Conservation (phyloP, 176 grass and related monocot species). For the Otatea glauca region DNA sequence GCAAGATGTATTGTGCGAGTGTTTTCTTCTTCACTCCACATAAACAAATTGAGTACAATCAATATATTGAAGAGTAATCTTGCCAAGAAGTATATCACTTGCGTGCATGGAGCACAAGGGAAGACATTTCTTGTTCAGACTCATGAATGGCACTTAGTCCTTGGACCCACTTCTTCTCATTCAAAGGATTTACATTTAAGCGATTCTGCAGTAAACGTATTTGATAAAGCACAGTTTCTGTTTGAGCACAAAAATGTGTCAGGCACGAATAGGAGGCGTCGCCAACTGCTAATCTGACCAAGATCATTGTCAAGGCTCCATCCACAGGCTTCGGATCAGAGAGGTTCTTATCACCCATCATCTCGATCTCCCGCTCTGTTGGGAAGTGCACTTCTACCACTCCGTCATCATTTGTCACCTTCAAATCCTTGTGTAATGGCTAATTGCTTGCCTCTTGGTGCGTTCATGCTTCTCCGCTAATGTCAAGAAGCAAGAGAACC, state of each 20-base stretch:
- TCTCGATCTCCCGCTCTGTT: conserved; percentile 86
- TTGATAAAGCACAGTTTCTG: conserved; percentile 68
- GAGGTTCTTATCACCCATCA: conserved; percentile 87
- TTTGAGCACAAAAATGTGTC: conserved; percentile 75
- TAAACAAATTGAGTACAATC: conserved; percentile 80
- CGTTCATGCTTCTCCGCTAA: conserved; percentile 89
- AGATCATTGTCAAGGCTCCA: conserved; percentile 75
- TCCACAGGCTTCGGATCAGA: conserved; percentile 82
- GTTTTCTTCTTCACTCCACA: conserved; percentile 50
- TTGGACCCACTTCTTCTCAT: conserved; percentile 84
- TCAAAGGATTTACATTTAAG: conserved; percentile 79
- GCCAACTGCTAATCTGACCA: conserved; percentile 70
- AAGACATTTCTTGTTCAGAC: conserved; percentile 91
- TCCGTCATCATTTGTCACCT: conserved; percentile 61
- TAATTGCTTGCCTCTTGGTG: conserved; percentile 85
- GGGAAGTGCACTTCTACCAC: conserved; percentile 65
- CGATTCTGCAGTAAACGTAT: conserved; percentile 90
- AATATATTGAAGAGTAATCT: conserved; percentile 85
- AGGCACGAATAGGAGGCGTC: conserved; percentile 57
- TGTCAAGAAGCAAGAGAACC: conserved; percentile 96
- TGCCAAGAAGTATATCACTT: conserved; percentile 77
- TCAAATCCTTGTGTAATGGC: conserved; percentile 94
- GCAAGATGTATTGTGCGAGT: neutral
- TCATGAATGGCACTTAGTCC: conserved; percentile 81
- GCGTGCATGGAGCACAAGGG: conserved; percentile 77